Evolutionary conservation across 495 filamentous ascomycete genomes (phyloP).

Genomic region (Aspergillus haitiensis): DNA sequence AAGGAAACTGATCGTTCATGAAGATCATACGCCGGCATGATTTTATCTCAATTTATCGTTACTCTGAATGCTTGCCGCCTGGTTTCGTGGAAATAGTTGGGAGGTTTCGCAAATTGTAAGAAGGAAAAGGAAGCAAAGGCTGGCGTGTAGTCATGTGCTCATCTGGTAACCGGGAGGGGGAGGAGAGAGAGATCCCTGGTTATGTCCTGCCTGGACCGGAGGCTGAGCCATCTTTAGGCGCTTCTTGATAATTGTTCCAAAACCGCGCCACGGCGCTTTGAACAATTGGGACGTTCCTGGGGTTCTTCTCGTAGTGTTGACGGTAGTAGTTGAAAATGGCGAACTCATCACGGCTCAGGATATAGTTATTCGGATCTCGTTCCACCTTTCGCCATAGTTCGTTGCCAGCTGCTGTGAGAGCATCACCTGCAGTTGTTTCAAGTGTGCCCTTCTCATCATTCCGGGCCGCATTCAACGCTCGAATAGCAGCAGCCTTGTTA

Average conservation of each 20-base stretch:
- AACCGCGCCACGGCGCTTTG: conserved; percentile 49
- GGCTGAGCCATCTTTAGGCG: conserved; percentile 16
- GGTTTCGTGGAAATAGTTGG: no score
- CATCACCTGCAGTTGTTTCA: conserved; percentile 50
- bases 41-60: no score
- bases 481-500: conserved; percentile 30
- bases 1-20: no score
- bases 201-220: conserved; percentile 32
- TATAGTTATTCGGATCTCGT: conserved; percentile 58
- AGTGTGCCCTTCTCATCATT: conserved; percentile 58
- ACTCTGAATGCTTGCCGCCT: no score
- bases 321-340: conserved; percentile 77
- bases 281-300: conserved; percentile 28
- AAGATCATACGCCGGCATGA: no score
- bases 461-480: conserved; percentile 66
- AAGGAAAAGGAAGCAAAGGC: neutral
- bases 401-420: conserved; percentile 57
- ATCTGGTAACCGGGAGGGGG: neutral
- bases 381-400: conserved; percentile 64
- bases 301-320: conserved; percentile 50
- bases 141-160: neutral
- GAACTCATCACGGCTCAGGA: conserved; percentile 70
- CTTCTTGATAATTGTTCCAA: conserved; percentile 47
- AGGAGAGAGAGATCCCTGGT: neutral
- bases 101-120: no score